Evolutionary conservation across 2,329 filamentous ascomycete genomes (phyloP), one percentile per base, ranked within the genome.

Genomic region (Hirsutella thompsonii): DNA sequence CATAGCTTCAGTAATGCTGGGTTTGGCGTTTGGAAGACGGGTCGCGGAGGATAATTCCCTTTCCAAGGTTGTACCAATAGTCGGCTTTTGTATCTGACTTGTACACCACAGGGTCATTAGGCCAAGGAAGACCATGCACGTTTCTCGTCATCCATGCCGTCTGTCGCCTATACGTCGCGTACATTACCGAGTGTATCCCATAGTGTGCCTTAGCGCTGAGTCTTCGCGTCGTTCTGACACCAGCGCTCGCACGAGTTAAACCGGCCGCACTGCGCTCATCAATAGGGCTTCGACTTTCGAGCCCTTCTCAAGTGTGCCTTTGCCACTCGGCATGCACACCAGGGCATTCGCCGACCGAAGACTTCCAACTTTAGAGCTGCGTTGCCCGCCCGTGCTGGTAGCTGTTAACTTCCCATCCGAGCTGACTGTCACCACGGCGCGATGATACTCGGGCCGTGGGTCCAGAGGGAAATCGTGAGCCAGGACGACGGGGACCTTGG

Each of bases 281-380:
- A 96, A 57, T 52, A 95, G 62, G 9, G 88, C 90, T 46, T 90
- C 78, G 4, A 88, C 79, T 52, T 69, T 76, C 40, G 74, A 63
- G 0, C 88, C 88, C 55, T 83, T 83, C 37, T 66, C 69, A 42
- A 88, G 55, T n/a, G 67, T 68, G 5, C 76, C 78, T 28, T 78
- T 68, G 2, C 76, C 75, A 29, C 71, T 68, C 0, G 83, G 83
- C 62, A 93, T 64, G 51, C 82, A 84, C 20, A 96, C 62, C 52
- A 98, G 61, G 4, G 83, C 87, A 66, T 98, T 98, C 3, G 92
- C 90, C 18, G 83, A 81, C 46, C 81, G 84, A 50, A 96, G 69
- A 59, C 90, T 96, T 0, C 88, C 87, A 2, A 98, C 88, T 46
- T 79, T 76, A 14, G 85, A 93, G 58, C 90, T 96, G 39, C 92